Base-by-base conservation (phyloP, 1,284 basidiomycete genomes). In the Tilletia indica region DNA sequence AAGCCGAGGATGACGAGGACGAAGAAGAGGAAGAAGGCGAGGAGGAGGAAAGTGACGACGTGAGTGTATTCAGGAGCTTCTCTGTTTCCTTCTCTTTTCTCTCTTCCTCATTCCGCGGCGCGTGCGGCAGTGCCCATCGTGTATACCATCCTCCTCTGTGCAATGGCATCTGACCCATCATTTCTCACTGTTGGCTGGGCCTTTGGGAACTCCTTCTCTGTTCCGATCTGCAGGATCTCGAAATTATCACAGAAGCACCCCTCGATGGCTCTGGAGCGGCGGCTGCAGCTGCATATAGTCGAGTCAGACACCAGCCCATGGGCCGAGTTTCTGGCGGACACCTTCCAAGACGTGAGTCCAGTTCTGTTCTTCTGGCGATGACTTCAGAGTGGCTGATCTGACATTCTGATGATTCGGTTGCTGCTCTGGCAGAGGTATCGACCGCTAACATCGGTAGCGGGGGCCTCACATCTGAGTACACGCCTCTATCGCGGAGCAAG, bases 391-490 rank as follows among this genome's bases (percentile, higher is more conserved):
- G 42, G 14, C 42, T 45, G 42, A 45, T 45, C 14, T 14, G 42
- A 45, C 42, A 14, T 45, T 14, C 42, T 31, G 25, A 31, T 31
- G 25, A 31, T 31, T 31, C 25, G 0, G 25, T 31, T 31, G 25
- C 25, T 31, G 25, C 25, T 31, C 25, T 31, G 25, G 25, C 79
- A 85, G 86, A 86, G 36, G 86, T 86, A 66, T 89, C 87, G 64
- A 89, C 90, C 0, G 88, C 91, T 72, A 87, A 38, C 36, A 19
- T 64, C 61, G 61, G 61, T 38, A 64, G 61, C 61, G 61, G 36
- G n/a, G 61, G 66, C 34, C 42, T 94, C 70, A 93, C 93, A 21
- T 94, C 93, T 9, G 94, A 96, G 85, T 95, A 96, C 85, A 93
- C 91, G 0, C 92, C 92, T 8, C 89, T 91, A n/a, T 89, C 92